These are phyloP conservation scores for Zymoseptoria brevis DNA, from an alignment of 2,329 filamentous ascomycete species.

Conservation along the genomic window DNA sequence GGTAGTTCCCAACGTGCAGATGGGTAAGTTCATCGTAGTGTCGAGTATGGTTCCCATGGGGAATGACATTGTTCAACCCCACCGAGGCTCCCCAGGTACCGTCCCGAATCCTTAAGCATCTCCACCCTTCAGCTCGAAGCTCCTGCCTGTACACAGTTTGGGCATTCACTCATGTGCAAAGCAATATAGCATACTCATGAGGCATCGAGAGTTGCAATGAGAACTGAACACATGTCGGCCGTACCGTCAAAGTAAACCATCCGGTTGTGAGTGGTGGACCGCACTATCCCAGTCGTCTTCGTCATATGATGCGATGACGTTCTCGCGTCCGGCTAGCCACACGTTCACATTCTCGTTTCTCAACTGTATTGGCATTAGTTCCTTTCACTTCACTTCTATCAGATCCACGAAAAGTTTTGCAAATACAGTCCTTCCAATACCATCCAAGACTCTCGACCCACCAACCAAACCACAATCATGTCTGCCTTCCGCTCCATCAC, in stretches of 20 bases:
- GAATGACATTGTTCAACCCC: neutral
- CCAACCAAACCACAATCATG: constrained; percentile 3
- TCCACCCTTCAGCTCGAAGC: neutral
- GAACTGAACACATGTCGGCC: no score
- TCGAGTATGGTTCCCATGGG: neutral
- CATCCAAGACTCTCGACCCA: no score
- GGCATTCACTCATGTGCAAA: neutral
- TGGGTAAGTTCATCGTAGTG: neutral
- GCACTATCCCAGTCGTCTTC: neutral
- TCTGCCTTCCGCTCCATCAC: constrained; percentile 18
- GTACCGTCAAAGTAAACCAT: neutral
- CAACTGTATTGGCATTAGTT: neutral
- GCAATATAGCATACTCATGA: neutral
- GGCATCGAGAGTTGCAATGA: neutral
- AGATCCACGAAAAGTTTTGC: neutral
- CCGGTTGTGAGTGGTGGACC: neutral
- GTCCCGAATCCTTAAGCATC: neutral
- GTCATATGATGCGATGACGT: neutral
- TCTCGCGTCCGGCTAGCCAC: neutral
- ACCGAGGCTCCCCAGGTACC: neutral
- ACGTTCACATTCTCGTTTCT: neutral
- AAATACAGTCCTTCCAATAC: neutral
- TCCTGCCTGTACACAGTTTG: neutral
- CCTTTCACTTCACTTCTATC: neutral
- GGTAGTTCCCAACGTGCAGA: no score